Conservation (phyloP, 495 filamentous ascomycete species). For the Pyronema domesticum region DNA sequence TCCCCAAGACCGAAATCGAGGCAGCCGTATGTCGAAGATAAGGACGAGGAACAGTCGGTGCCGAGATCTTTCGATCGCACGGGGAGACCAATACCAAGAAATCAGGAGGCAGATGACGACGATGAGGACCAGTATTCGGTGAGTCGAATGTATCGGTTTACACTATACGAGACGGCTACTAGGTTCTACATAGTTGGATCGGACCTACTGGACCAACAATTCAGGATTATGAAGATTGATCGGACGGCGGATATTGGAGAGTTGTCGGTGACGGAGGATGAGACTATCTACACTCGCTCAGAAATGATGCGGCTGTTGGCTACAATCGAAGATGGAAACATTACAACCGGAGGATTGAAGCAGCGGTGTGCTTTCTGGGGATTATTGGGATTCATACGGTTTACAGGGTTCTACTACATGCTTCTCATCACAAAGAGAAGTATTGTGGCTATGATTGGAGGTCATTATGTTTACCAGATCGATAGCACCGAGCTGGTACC, state of each 20-base stretch:
- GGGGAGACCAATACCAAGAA: background rate
- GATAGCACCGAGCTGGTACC: slow-evolving; percentile 91
- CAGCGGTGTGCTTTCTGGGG: slow-evolving; percentile 86
- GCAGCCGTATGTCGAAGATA: slow-evolving; percentile 31
- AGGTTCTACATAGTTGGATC: slow-evolving; percentile 87
- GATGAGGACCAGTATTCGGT: slow-evolving; percentile 35
- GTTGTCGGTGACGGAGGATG: slow-evolving; percentile 75
- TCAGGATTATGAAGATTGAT: slow-evolving; percentile 86
- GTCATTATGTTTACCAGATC: slow-evolving; percentile 87
- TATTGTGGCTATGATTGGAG: slow-evolving; percentile 87
- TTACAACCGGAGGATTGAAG: slow-evolving; percentile 73
- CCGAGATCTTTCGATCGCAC: slow-evolving; percentile 44
- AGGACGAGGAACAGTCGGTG: slow-evolving; percentile 46
- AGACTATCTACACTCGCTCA: slow-evolving; percentile 77
- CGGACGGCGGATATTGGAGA: slow-evolving; percentile 67
- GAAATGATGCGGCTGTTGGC: slow-evolving; percentile 87
- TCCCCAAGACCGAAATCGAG: slow-evolving; percentile 23
- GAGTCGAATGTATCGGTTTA: slow-evolving; percentile 87
- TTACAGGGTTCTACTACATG: slow-evolving; percentile 97
- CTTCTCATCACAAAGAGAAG: slow-evolving; percentile 86
- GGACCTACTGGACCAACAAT: slow-evolving; percentile 71
- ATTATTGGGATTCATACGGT: slow-evolving; percentile 80
- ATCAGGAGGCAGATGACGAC: slow-evolving; percentile 25
- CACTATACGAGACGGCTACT: slow-evolving; percentile 80
- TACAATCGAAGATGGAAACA: slow-evolving; percentile 92